Evolutionary conservation across 2,329 filamentous ascomycete species (phyloP).

Genomic region (Blastomyces parvus): DNA sequence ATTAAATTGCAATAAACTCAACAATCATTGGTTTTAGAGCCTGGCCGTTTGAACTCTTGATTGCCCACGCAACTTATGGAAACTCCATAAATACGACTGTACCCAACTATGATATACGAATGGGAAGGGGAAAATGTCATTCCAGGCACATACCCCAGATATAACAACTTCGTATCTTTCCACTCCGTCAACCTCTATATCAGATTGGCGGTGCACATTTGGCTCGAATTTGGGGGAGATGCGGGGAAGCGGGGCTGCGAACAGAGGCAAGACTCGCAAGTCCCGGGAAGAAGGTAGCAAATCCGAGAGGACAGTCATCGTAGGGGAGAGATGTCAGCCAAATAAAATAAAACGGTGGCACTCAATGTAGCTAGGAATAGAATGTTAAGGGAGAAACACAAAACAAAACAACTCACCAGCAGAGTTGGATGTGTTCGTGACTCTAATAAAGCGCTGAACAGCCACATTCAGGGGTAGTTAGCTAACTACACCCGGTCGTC

Average conservation of each 20-base stretch:
- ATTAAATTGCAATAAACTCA: neutral
- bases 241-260: slow-evolving; percentile 32
- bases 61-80: neutral
- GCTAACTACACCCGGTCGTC: neutral
- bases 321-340: neutral
- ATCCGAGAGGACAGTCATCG: slow-evolving; percentile 13
- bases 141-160: slow-evolving; percentile 26
- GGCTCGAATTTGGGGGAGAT: slow-evolving; percentile 20
- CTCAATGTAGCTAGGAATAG: neutral
- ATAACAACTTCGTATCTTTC: slow-evolving; percentile 36
- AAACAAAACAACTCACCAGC: neutral
- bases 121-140: neutral
- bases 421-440: neutral
- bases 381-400: neutral
- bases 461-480: neutral
- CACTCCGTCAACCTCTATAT: slow-evolving; percentile 1
- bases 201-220: neutral
- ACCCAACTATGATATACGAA: neutral
- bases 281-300: slow-evolving; percentile 11
- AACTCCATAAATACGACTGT: neutral
- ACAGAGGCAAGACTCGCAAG: slow-evolving; percentile 38
- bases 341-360: neutral
- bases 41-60: neutral
- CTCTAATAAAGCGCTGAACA: neutral
- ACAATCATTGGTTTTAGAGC: neutral